These are phyloP conservation scores for Porpolomopsis calyptriformis DNA, from an alignment of 768 basidiomycete genomes.

Conservation along the genomic window DNA sequence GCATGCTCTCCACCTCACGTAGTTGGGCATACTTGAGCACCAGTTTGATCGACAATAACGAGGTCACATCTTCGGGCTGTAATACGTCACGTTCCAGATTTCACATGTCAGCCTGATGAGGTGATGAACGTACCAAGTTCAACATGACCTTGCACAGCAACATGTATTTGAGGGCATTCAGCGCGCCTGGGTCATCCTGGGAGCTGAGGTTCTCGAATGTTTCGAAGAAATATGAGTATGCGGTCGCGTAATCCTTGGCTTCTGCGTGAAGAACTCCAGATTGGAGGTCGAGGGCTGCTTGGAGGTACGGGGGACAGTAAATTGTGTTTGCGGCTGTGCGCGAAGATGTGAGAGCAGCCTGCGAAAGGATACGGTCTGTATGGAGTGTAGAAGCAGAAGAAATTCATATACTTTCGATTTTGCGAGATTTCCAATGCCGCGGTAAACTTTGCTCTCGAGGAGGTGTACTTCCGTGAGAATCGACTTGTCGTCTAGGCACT, in stretches of 20 bases:
- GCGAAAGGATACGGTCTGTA: background rate
- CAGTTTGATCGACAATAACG: conserved; percentile 77
- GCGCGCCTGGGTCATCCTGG: conserved; percentile 64
- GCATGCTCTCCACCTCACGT: conserved; percentile 91
- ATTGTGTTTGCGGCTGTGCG: conserved; percentile 77
- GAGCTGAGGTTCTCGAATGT: conserved; percentile 82
- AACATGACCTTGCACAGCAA: conserved; percentile 97
- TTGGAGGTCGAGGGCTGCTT: conserved; percentile 42
- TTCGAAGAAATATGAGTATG: conserved; percentile 95
- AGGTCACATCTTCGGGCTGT: conserved; percentile 88
- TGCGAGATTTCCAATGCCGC: conserved; percentile 78
- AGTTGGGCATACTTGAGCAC: conserved; percentile 80
- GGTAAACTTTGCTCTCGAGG: conserved; percentile 83
- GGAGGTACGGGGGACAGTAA: conserved; percentile 43
- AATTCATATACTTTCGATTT: conserved; percentile 63
- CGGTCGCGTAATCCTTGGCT: conserved; percentile 96
- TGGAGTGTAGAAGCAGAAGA: background rate
- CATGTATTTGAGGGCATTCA: conserved; percentile 95
- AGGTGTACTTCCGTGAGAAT: conserved; percentile 95
- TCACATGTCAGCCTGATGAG: background rate
- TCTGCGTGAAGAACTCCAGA: conserved; percentile 83
- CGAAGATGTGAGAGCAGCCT: conserved; percentile 67
- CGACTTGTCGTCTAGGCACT: conserved; percentile 93
- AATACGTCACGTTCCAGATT: background rate
- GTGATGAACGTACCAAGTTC: conserved; percentile 52